Base-by-base conservation (phyloP, 2,329 filamentous ascomycete genomes). In the Cladophialophora psammophila region DNA sequence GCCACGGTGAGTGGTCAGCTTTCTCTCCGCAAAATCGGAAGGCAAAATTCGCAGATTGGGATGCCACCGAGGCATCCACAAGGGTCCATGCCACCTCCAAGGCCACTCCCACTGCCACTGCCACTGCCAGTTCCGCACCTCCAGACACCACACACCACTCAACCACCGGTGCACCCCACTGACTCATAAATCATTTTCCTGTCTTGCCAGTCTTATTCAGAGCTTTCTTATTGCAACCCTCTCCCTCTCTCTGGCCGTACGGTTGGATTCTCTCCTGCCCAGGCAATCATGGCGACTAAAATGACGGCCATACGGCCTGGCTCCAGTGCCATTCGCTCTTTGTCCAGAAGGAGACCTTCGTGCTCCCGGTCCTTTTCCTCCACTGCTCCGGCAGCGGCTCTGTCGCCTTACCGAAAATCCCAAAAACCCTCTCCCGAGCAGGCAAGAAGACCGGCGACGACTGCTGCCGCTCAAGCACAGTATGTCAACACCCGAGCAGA, bases 291-390 rank as follows among this genome's bases (percentile, higher is more conserved):
- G 72, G 71, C 72, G 57, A 69, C 71, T 52, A 73, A 67, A 62
- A 84, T 85, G 83, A 81, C 85, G 79, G 79, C 83, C 76, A 73
- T 83, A 75, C 79, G 81, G 76, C 80, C 82, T 69, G 82, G 83
- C 67, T 81, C 80, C 74, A 79, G 77, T 72, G 81, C 82, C 64
- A 74, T 83, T 74, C 81, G 83, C 75, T 78, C 82, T 57, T 74
- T 84, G 60, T 80, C 79, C 58, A 75, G 77, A 72, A 78, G 78
- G 72, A 79, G 77, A 72, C 76, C 79, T 69, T 75, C 80, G 34
- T 72, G 74, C 69, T 76, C 78, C 66, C 78, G 79, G 69, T 73
- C 75, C 45, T 83, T 85, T 73, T 81, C 83, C 42, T 78, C 80
- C 45, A 79, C 83, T 38, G 74, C 80, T 60, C 77, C 80, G 63